A percentile compares a stretch with the other conserved stretches of the same genome.
Conservation (phyloP, 2,329 filamentous ascomycete species). For the Colletotrichum destructivum region DNA sequence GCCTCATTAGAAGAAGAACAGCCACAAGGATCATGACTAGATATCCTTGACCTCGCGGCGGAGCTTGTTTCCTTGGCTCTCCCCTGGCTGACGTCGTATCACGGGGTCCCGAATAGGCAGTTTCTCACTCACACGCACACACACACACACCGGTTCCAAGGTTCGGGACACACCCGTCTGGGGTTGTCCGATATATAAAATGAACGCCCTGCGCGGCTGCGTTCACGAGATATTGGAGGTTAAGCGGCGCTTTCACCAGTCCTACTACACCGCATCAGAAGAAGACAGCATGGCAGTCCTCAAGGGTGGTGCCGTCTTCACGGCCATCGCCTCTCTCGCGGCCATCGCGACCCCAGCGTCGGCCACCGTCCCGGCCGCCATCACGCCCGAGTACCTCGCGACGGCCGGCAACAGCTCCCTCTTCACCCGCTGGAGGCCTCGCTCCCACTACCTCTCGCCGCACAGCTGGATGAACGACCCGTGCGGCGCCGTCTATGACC, state of each 20-base stretch:
- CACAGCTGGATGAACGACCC: slow-evolving; percentile 73
- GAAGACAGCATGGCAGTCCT: slow-evolving; percentile 36
- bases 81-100: slow-evolving; percentile 37
- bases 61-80: slow-evolving; percentile 29
- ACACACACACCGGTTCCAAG: too few relatives aligned
- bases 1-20: slow-evolving; percentile 7
- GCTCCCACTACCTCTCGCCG: slow-evolving; percentile 67
- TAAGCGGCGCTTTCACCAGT: slow-evolving; percentile 29
- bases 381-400: slow-evolving; percentile 39
- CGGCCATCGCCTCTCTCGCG: slow-evolving; percentile 39
- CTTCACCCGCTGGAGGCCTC: slow-evolving; percentile 43
- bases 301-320: slow-evolving; percentile 40
- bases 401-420: slow-evolving; percentile 41
- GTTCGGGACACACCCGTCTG: slow-evolving; percentile 8
- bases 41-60: slow-evolving; percentile 23
- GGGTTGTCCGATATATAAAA: slow-evolving; percentile 28
- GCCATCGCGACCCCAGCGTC: slow-evolving; percentile 29
- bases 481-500: slow-evolving; percentile 74
- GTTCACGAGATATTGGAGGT: slow-evolving; percentile 1
- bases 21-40: slow-evolving; percentile 36
- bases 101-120: slow-evolving; percentile 14
- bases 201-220: slow-evolving; percentile 21
- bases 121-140: background rate
- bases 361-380: slow-evolving; percentile 24
- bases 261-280: background rate